These are phyloP conservation scores for Nemania abortiva DNA, from an alignment of 2,329 filamentous ascomycete species.

Conservation along the genomic window DNA sequence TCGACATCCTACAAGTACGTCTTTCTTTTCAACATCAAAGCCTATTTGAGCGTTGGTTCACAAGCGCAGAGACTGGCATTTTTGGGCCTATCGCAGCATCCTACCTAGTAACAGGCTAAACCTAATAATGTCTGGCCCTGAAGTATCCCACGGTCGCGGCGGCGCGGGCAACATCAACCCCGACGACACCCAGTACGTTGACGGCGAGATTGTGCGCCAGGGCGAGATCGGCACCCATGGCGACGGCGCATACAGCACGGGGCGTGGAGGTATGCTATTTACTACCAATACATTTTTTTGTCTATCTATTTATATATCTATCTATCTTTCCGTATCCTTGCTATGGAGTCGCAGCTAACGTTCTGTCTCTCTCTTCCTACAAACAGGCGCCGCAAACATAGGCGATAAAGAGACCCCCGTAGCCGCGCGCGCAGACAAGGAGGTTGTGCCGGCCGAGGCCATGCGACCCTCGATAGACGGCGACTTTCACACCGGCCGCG, in stretches of 20 bases:
- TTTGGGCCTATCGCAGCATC: background rate
- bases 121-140: slow-evolving; percentile 53
- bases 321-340: too few relatives aligned
- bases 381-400: slow-evolving; percentile 69
- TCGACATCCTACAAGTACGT: background rate
- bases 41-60: background rate
- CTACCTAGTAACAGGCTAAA: too few relatives aligned
- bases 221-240: slow-evolving; percentile 67
- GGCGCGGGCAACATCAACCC: slow-evolving; percentile 71
- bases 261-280: slow-evolving; percentile 65
- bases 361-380: background rate
- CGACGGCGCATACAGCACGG: slow-evolving; percentile 69
- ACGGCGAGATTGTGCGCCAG: slow-evolving; percentile 71
- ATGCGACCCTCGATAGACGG: slow-evolving; percentile 60
- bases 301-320: too few relatives aligned
- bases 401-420: slow-evolving; percentile 59
- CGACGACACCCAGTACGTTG: slow-evolving; percentile 70
- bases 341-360: background rate
- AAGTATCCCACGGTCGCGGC: slow-evolving; percentile 71
- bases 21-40: background rate
- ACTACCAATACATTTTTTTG: slow-evolving; percentile 2
- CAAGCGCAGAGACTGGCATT: background rate
- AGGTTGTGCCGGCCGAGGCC: slow-evolving; percentile 66
- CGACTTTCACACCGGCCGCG: slow-evolving; percentile 70
- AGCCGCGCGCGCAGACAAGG: slow-evolving; percentile 61